These are phyloP conservation scores for Hirsutella minnesotensis DNA, from an alignment of 2,329 filamentous ascomycete species.

Conservation along the genomic window DNA sequence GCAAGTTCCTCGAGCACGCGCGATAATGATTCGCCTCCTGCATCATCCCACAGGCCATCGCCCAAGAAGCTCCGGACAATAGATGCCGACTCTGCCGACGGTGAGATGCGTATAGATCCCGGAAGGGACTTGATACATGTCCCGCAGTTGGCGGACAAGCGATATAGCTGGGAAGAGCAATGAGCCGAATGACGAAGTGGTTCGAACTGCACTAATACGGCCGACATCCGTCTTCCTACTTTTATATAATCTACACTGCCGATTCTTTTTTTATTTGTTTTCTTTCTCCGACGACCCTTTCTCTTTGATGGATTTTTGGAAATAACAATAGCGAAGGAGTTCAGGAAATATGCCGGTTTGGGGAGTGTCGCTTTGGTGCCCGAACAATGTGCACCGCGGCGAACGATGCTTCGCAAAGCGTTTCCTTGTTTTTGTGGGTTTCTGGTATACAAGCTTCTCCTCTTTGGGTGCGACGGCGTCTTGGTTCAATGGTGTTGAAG, in stretches of 20 bases:
- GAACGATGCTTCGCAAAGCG: neutral
- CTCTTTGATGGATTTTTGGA: slow-evolving; percentile 2
- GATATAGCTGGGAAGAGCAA: slow-evolving; percentile 40
- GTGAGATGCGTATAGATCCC: slow-evolving; percentile 27
- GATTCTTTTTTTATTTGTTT: slow-evolving; percentile 1
- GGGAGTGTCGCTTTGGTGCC: neutral
- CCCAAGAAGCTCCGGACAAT: neutral
- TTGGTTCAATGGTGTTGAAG: too few species aligned
- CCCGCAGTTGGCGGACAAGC: slow-evolving; percentile 34
- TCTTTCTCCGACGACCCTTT: slow-evolving; percentile 3
- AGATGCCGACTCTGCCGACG: neutral
- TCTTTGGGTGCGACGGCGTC: too few species aligned
- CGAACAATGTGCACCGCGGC: neutral
- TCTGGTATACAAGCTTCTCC: too few species aligned
- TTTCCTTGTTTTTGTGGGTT: neutral
- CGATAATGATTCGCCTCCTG: neutral
- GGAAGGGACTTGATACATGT: slow-evolving; percentile 36
- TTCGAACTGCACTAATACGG: neutral
- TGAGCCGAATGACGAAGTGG: slow-evolving; percentile 1
- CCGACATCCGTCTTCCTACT: neutral
- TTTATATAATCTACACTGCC: neutral
- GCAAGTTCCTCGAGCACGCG: neutral
- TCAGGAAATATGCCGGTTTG: slow-evolving; percentile 2
- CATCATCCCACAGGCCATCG: neutral
- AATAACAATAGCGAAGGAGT: slow-evolving; percentile 9